Conservation (phyloP, 2,329 filamentous ascomycete species). For the Rhynchosporium secalis region DNA sequence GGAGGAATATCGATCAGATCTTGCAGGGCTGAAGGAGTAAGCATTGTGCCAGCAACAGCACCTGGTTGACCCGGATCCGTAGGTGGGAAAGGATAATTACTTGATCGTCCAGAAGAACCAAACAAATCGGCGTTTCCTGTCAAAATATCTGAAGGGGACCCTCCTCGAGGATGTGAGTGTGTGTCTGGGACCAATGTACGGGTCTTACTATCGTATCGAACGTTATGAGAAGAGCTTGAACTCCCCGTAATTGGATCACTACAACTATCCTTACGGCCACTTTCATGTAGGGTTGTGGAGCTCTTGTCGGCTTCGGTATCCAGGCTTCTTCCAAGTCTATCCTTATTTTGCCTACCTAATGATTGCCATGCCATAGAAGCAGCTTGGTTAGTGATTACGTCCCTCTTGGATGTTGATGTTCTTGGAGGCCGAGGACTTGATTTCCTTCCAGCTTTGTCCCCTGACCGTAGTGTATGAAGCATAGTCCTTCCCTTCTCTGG, state of each 20-base stretch:
- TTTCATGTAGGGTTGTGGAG: constrained; percentile 30
- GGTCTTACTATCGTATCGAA: constrained; percentile 40
- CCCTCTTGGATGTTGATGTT: constrained; percentile 37
- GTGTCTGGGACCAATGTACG: constrained; percentile 36
- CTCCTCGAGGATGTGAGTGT: constrained; percentile 22
- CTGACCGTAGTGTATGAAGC: constrained; percentile 59
- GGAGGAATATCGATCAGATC: constrained; percentile 34
- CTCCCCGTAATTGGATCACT: constrained; percentile 26
- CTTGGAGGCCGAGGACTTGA: constrained; percentile 40
- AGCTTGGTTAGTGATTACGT: constrained; percentile 60
- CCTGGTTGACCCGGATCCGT: constrained; percentile 36
- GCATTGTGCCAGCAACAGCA: constrained; percentile 34
- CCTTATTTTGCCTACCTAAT: constrained; percentile 30
- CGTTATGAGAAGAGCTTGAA: constrained; percentile 27
- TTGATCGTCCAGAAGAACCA: constrained; percentile 30
- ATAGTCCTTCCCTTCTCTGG: constrained; percentile 60
- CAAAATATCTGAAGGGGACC: constrained; percentile 34
- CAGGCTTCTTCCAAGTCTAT: constrained; percentile 35
- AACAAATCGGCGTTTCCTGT: constrained; percentile 29
- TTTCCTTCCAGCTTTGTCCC: constrained; percentile 49
- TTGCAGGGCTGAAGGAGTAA: constrained; percentile 30
- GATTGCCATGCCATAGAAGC: constrained; percentile 59
- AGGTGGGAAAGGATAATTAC: constrained; percentile 38
- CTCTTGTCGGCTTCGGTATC: constrained; percentile 35
- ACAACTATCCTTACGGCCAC: constrained; percentile 28